phyloP scores from a whole-genome alignment of 2,329 filamentous ascomycete species.

The Aureobasidium vineae region DNA sequence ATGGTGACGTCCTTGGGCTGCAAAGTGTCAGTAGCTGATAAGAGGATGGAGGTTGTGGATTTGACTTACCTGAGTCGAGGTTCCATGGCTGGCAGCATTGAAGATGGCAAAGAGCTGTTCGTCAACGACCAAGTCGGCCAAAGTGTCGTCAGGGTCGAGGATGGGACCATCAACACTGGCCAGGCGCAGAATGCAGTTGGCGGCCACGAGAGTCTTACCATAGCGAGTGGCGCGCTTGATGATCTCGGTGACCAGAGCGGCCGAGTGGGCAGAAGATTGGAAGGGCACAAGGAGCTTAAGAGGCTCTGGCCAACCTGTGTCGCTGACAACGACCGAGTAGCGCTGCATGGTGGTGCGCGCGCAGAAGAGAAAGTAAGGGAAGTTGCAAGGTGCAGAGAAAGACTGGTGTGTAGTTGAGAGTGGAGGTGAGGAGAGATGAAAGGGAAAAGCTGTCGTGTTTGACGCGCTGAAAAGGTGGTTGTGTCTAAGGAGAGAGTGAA shows the following conservation, averaged over 20 bases:
- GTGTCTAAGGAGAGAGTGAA: background rate
- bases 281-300: conserved; percentile 32
- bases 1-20: background rate
- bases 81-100: background rate
- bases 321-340: conserved; percentile 32
- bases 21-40: background rate
- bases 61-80: conserved; percentile 11
- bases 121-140: conserved; percentile 33
- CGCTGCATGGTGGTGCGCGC: conserved; percentile 29
- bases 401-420: background rate
- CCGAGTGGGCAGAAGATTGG: conserved; percentile 27
- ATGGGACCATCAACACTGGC: conserved; percentile 33
- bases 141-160: conserved; percentile 34
- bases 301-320: conserved; percentile 21
- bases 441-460: background rate
- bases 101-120: conserved; percentile 35
- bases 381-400: background rate
- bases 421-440: background rate
- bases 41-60: no score
- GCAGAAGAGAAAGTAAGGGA: background rate
- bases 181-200: conserved; percentile 33
- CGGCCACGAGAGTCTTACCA: conserved; percentile 29
- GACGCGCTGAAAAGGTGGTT: background rate
- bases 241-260: conserved; percentile 31
- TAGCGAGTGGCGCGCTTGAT: conserved; percentile 29